Conservation (phyloP, 2,329 filamentous ascomycete genomes). For the Cylindrodendrum hubeiense region DNA sequence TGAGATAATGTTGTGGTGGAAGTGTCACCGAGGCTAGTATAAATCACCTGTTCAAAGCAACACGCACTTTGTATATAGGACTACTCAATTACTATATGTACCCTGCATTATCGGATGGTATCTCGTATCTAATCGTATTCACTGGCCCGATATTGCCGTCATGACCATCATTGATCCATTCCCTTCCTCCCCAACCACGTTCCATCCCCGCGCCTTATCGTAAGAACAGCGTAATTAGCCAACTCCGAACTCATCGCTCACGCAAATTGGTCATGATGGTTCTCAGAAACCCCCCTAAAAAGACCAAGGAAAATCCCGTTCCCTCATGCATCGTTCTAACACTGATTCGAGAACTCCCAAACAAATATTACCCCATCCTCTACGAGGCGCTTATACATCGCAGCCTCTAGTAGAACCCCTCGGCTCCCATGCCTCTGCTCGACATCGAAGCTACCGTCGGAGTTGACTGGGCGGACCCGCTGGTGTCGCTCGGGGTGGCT, state of each 20-base stretch:
- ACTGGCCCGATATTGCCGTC: slow-evolving; percentile 37
- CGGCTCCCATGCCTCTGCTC: slow-evolving; percentile 43
- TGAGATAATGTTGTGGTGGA: not conserved
- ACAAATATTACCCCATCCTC: slow-evolving; percentile 4
- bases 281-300: slow-evolving; percentile 32
- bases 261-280: slow-evolving; percentile 33
- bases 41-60: not conserved
- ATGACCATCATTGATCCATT: slow-evolving; percentile 37
- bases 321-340: slow-evolving; percentile 18
- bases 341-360: not conserved
- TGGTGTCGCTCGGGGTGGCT: slow-evolving; percentile 70
- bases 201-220: slow-evolving; percentile 39
- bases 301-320: slow-evolving; percentile 22
- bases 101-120: slow-evolving; percentile 38
- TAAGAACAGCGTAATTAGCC: slow-evolving; percentile 34
- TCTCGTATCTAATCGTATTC: slow-evolving; percentile 36
- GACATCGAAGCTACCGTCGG: slow-evolving; percentile 47
- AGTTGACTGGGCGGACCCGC: slow-evolving; percentile 55
- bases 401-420: slow-evolving; percentile 47
- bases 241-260: slow-evolving; percentile 43
- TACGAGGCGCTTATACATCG: not conserved
- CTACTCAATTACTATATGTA: slow-evolving; percentile 23
- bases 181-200: slow-evolving; percentile 20
- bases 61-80: not conserved
- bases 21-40: not conserved